phyloP scores from a whole-genome alignment of 1,139 yeast species.

The Scheffersomyces cryptocercus region DNA sequence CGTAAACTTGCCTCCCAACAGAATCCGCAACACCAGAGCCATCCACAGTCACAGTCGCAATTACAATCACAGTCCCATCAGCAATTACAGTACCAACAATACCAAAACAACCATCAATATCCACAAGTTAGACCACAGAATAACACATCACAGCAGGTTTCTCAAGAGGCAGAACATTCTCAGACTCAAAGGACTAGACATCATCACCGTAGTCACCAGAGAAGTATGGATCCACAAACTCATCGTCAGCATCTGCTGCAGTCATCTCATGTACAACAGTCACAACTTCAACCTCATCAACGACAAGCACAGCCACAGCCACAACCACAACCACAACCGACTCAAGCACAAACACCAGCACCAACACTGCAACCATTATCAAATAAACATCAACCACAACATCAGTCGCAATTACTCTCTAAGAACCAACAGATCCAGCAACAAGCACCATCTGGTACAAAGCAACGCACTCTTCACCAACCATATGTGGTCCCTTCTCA shows the following conservation, averaged over 20 bases:
- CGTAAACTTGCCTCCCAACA: slow-evolving; percentile 2
- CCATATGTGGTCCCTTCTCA: slow-evolving; percentile 17
- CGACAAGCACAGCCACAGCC: slow-evolving; percentile 6
- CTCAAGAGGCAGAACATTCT: slow-evolving; percentile 10
- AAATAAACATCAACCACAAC: slow-evolving; percentile 1
- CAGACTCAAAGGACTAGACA: slow-evolving; percentile 12
- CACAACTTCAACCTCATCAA: slow-evolving; percentile 11
- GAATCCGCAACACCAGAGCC: not conserved
- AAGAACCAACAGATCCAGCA: not conserved
- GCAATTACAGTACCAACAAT: slow-evolving; percentile 4
- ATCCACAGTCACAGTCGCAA: not conserved
- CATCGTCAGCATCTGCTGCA: slow-evolving; percentile 6
- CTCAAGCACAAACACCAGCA: too few relatives aligned
- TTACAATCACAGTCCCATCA: not conserved
- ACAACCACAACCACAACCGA: not conserved
- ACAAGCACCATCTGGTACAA: not conserved
- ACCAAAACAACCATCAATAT: slow-evolving; percentile 3
- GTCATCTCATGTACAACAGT: not conserved
- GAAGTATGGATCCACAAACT: slow-evolving; percentile 3
- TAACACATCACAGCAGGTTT: slow-evolving; percentile 6
- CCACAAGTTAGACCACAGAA: slow-evolving; percentile 9
- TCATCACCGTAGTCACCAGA: slow-evolving; percentile 15
- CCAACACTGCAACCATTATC: too few relatives aligned
- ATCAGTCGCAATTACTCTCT: not conserved
- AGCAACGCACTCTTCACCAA: slow-evolving; percentile 11